These are phyloP conservation scores for Yamadazyma diddensiae DNA, from an alignment of 1,139 yeast species.

Conservation along the genomic window DNA sequence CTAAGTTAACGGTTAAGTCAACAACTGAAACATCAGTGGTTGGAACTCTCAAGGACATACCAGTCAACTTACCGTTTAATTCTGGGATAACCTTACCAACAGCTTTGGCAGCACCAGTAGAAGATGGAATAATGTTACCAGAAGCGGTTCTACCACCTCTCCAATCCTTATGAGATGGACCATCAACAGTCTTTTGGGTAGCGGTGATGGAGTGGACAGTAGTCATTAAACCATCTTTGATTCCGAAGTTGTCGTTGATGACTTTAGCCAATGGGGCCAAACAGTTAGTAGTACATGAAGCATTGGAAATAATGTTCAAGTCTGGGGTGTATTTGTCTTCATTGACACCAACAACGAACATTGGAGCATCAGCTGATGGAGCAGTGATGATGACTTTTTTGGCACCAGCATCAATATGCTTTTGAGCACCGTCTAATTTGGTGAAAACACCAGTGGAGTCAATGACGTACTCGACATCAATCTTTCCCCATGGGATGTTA, in stretches of 20 bases:
- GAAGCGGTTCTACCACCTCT: constrained; percentile 85
- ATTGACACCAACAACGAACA: constrained; percentile 77
- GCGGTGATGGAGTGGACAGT: constrained; percentile 81
- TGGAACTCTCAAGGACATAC: constrained; percentile 77
- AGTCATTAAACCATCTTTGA: constrained; percentile 78
- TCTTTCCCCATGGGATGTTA: constrained; percentile 69
- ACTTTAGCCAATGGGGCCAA: constrained; percentile 79
- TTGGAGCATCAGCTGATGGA: constrained; percentile 76
- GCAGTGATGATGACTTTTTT: constrained; percentile 80
- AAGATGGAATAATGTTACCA: constrained; percentile 76
- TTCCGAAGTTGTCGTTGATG: constrained; percentile 66
- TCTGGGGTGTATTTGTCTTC: constrained; percentile 62
- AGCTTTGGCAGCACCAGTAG: constrained; percentile 86
- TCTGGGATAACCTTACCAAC: constrained; percentile 79
- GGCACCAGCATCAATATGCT: constrained; percentile 75
- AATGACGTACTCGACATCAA: constrained; percentile 65
- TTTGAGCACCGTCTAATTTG: constrained; percentile 63
- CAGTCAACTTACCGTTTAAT: constrained; percentile 76
- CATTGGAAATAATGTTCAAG: constrained; percentile 65
- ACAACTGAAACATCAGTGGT: constrained; percentile 70
- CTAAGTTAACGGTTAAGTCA: constrained; percentile 40
- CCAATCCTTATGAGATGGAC: constrained; percentile 85
- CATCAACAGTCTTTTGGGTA: constrained; percentile 80
- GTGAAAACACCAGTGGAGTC: constrained; percentile 84
- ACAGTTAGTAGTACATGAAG: constrained; percentile 82